Evolutionary conservation across 371 early-diverging fungal genomes (phyloP).

Genomic region (Saksenaea vasiformis): DNA sequence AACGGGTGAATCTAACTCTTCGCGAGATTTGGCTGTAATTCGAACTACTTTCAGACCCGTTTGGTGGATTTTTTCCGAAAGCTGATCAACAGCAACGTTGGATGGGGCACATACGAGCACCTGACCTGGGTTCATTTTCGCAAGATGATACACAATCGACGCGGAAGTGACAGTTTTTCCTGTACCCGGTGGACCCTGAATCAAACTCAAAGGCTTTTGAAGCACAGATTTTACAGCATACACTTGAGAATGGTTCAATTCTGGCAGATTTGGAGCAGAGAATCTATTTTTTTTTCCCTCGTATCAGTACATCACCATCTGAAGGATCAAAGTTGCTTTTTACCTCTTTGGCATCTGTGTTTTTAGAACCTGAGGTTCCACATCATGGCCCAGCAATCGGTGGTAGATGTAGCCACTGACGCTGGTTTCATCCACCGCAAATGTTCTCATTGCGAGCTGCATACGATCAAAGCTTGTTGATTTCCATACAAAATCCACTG

Average conservation of each 20-base stretch:
- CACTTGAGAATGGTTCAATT: constrained; percentile 97
- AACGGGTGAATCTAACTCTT: constrained; percentile 91
- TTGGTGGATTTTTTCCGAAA: constrained; percentile 94
- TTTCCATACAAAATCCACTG: constrained; percentile 99
- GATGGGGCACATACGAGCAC: constrained; percentile 98
- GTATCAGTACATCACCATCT: not conserved
- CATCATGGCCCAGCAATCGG: constrained; percentile 90
- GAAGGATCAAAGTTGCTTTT: not conserved
- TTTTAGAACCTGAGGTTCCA: constrained; percentile 74
- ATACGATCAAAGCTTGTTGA: constrained; percentile 96
- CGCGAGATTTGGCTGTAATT: constrained; percentile 92
- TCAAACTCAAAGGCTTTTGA: constrained; percentile 89
- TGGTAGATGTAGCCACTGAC: constrained; percentile 96
- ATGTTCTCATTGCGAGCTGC: constrained; percentile 94
- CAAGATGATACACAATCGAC: constrained; percentile 96
- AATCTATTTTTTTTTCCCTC: constrained; percentile 59
- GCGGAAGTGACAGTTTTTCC: constrained; percentile 99
- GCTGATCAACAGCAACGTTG: constrained; percentile 99
- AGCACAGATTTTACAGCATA: constrained; percentile 92
- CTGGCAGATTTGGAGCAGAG: constrained; percentile 91
- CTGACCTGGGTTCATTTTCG: constrained; percentile 89
- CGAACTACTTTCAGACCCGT: constrained; percentile 97
- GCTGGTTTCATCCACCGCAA: constrained; percentile 92
- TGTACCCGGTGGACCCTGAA: constrained; percentile 98
- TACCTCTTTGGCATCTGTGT: constrained; percentile 82